Evolutionary conservation across 805 yeast species (phyloP).

Genomic region (Pichia nanzhaoensis): DNA sequence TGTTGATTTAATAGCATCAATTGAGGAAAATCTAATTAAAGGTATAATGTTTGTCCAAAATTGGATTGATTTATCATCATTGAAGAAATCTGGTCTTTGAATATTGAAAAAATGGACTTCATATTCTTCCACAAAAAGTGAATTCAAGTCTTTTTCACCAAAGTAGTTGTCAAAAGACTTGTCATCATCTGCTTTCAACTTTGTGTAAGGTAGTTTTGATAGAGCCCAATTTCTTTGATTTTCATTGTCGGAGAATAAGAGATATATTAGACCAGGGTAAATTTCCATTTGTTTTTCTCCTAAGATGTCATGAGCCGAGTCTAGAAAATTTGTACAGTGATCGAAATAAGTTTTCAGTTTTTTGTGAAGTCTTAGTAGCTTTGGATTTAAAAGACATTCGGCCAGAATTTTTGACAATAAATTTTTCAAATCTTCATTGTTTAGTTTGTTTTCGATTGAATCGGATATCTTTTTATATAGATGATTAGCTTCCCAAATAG

Average conservation of each 20-base stretch:
- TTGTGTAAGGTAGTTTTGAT: conserved; percentile 21
- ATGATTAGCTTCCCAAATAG: conserved; percentile 24
- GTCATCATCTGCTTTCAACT: conserved; percentile 8
- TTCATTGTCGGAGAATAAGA: conserved; percentile 47
- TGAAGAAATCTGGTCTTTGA: conserved; percentile 47
- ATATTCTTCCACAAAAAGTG: conserved; percentile 49
- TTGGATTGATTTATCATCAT: conserved; percentile 31
- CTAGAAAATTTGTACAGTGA: conserved; percentile 27
- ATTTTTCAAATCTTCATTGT: conserved; percentile 9
- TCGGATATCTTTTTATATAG: conserved; percentile 14
- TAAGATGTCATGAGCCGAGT: conserved; percentile 10
- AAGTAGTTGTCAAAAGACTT: conserved; percentile 1
- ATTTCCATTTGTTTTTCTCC: conserved; percentile 19
- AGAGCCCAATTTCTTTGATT: conserved; percentile 45
- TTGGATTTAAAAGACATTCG: conserved; percentile 50
- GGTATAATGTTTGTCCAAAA: conserved; percentile 44
- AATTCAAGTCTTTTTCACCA: conserved; percentile 21
- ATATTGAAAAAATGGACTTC: conserved; percentile 43
- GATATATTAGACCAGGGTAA: conserved; percentile 47
- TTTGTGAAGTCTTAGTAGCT: conserved; percentile 35
- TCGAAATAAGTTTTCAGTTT: conserved; percentile 34
- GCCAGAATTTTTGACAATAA: conserved; percentile 30
- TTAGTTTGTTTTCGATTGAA: conserved; percentile 20
- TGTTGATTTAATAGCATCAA: conserved; percentile 29
- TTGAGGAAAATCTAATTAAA: conserved; percentile 32